These are phyloP conservation scores for Begonia fuchsioides DNA, from an alignment of 306 rosid species.

Conservation along the genomic window DNA sequence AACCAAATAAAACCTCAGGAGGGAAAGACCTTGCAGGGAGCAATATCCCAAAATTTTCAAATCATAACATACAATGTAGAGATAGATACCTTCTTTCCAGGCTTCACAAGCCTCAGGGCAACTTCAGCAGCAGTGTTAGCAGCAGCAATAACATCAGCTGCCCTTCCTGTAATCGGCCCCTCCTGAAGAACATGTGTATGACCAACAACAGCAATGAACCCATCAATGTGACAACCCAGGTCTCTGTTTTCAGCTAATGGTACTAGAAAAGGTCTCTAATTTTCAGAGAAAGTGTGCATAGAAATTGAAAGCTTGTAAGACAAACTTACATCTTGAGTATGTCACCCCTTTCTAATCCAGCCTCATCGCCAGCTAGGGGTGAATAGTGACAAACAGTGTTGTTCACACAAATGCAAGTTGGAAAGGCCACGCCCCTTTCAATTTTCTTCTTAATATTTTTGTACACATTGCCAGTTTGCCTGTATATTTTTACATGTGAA, in stretches of 20 bases:
- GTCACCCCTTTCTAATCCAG: conserved; percentile 78
- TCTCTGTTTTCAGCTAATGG: conserved; percentile 36
- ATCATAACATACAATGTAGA: not conserved
- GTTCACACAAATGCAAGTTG: conserved; percentile 86
- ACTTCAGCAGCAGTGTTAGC: conserved; percentile 97
- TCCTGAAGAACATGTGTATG: conserved; percentile 76
- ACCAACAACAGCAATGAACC: conserved; percentile 77
- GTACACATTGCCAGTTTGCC: conserved; percentile 73
- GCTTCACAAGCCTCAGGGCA: conserved; percentile 85
- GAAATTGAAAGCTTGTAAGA: not conserved
- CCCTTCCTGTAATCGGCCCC: conserved; percentile 69
- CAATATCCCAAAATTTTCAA: too few relatives aligned
- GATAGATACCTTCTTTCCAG: conserved; percentile 60
- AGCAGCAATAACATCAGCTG: conserved; percentile 87
- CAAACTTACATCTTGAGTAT: conserved; percentile 59
- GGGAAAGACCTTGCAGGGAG: too few relatives aligned
- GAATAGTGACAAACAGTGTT: conserved; percentile 75
- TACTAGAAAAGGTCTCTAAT: not conserved
- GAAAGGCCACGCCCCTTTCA: conserved; percentile 90
- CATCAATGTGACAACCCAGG: conserved; percentile 89
- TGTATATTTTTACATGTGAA: conserved; percentile 2
- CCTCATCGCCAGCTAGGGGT: conserved; percentile 82
- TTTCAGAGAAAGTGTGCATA: not conserved
- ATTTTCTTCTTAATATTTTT: conserved; percentile 79
- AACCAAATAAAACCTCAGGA: too few relatives aligned